These are phyloP conservation scores for Arachis hypogaea DNA, from an alignment of 306 rosid genomes.

Conservation along the genomic window DNA sequence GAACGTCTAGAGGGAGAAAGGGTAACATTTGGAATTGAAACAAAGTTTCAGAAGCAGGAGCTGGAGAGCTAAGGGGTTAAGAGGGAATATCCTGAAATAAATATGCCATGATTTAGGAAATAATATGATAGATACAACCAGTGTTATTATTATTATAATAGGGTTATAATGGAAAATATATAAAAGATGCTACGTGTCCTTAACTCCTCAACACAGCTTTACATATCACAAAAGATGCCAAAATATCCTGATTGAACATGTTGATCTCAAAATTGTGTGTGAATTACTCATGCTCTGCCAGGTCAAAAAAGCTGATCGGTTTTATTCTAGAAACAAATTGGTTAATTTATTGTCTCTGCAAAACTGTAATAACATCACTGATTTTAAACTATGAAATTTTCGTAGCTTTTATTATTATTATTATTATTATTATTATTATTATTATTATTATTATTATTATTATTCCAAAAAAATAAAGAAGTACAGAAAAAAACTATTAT, in stretches of 20 bases:
- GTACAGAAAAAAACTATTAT: not conserved
- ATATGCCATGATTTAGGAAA: not conserved
- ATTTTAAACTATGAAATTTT: not conserved
- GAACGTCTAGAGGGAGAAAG: not conserved
- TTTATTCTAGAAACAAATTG: no score
- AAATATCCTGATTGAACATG: conserved; percentile 6
- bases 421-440: no score
- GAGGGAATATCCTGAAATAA: conserved; percentile 5
- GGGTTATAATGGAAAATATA: not conserved
- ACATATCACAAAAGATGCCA: conserved; percentile 3
- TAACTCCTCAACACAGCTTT: not conserved
- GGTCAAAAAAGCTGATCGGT: not conserved
- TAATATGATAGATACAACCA: not conserved
- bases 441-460: no score
- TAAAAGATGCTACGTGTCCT: conserved; percentile 1
- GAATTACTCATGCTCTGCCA: not conserved
- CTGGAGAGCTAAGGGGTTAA: not conserved
- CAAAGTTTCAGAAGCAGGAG: not conserved
- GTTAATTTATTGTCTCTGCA: not conserved
- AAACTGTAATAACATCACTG: not conserved
- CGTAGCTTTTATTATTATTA: not conserved
- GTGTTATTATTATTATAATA: not conserved
- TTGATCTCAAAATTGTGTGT: not conserved
- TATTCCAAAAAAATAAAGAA: no score
- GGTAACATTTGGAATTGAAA: conserved; percentile 5